A percentile compares a stretch with the other conserved stretches of the same genome.
Evolutionary conservation across 371 early-diverging fungal genomes (phyloP).

Genomic region (Mortierella sp.): DNA sequence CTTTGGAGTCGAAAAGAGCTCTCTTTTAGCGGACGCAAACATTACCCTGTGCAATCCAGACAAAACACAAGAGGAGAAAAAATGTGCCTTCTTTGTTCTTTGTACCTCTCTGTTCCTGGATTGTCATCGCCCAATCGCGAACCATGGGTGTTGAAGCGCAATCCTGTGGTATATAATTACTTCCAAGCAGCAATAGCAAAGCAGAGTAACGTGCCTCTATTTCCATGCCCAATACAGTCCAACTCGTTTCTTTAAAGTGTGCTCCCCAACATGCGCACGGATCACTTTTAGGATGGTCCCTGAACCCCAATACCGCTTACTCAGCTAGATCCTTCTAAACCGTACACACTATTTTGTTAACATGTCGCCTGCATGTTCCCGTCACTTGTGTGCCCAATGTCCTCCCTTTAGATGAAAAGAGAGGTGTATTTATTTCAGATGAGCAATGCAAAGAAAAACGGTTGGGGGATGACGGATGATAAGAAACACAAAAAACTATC

Average conservation of each 20-base stretch:
- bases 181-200: not conserved
- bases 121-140: no score
- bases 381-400: not conserved
- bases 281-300: not conserved
- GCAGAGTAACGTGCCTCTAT: not conserved
- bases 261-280: not conserved
- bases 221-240: not conserved
- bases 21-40: not conserved
- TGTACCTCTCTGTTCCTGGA: not conserved
- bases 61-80: no score
- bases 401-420: not conserved
- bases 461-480: not conserved
- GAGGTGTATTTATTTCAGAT: not conserved
- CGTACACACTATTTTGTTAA: not conserved
- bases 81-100: no score
- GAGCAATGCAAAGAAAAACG: slow-evolving; percentile 8
- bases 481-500: not conserved
- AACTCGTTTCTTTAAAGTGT: not conserved
- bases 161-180: not conserved
- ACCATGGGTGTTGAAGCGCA: no score
- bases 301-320: not conserved
- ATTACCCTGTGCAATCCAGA: no score
- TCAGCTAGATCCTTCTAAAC: not conserved
- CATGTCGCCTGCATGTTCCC: not conserved
- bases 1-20: slow-evolving; percentile 12